Evolutionary conservation across 495 filamentous ascomycete species (phyloP), one percentile per base, ranked within the genome.

Genomic region (Daldinia childiae): DNA sequence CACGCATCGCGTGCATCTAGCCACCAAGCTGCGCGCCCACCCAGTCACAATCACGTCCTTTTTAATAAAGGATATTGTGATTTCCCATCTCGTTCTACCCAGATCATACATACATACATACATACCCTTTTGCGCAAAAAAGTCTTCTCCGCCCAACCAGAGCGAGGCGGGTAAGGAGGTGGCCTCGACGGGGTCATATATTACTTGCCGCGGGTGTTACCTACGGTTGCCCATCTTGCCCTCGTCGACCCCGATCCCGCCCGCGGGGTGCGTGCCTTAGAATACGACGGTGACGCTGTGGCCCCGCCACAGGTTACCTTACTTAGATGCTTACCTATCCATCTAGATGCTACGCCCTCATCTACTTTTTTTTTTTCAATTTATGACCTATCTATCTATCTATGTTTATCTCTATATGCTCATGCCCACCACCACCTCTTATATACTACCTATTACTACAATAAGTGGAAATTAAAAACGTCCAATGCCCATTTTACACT

Each of bases 1-100:
- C 62, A 73, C 66, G 66, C 71, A 73, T 73, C 71, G 62, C 65
- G 66, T 54, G 66, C 71, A 66, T 62, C 66, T 66, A 69, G 62
- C 62, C 69, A 68, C 69, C 60, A 15, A 9, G 50, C 45, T 17
- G 38, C 59, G 59, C 34, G 27, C 34, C 3, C 7, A 6, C 58
- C 70, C 60, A 72, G 65, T 73, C 61, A 64, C 70, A 58, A 56
- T 67, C 59, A 68, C 70, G 58, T 56, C 32, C 43, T 17, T 38
- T 17, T 38, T 21, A 19, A 60, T 60, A 26, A 59, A 59, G 54
- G 30, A 26, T 29, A 64, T 64, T 58, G 43, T 52, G 61, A 62
- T 51, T 61, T 66, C 54, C 52, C 51, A 61, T 71, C 43, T 55
- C 5, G 12, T 36, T 62, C 50, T 72, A 60, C 56, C 27, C 36